Base-by-base conservation (phyloP, 164 flowering plant genomes). In the Litsea cubeba region DNA sequence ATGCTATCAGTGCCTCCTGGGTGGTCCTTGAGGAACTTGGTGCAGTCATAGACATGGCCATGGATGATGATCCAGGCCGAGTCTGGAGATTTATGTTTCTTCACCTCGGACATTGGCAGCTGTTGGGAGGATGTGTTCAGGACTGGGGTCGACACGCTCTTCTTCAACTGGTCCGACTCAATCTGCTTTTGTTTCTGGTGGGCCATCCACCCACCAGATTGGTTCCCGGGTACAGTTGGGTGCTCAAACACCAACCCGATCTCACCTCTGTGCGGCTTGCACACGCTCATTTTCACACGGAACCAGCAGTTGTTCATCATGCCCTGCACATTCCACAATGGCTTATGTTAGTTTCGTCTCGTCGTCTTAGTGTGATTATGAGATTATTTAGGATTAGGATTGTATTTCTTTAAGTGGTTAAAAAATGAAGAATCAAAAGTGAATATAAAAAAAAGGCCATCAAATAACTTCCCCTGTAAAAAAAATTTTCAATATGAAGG, bases 261-360 rank as follows among this genome's bases (percentile, higher is more conserved):
- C 80, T 94, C 98, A 3, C 97, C 97, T 69, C 79, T 85, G 85
- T 84, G 87, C 1, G 87, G 90, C 80, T 82, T 91, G 87, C 94
- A 90, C 79, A 90, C 82, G 68, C 86, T 90, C 32, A 85, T 85
- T 71, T 87, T 94, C 57, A 94, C 95, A 26, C 90, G 81, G 83
- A 92, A 94, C 98, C 98, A 94, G 77, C 97, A 94, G 72, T 94
- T 94, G 86, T 94, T 94, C 98, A 94, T 94, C 98, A 94, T 94
- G 2, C 98, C 98, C 98, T 94, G 87, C 62, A 74, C 30, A 46
- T 17, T 30, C 35, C 35, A 30, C 35, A 30, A 30, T 3, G 35
- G 35, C 35, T 3, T 30, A 30, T 30, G 35, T 30, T 30, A 4
- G 35, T 30, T 30, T 30, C 35, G 35, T 30, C 35, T 30, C 35